These are phyloP conservation scores for Pseudopithomyces chartarum DNA, from an alignment of 2,329 filamentous ascomycete genomes.

Conservation along the genomic window DNA sequence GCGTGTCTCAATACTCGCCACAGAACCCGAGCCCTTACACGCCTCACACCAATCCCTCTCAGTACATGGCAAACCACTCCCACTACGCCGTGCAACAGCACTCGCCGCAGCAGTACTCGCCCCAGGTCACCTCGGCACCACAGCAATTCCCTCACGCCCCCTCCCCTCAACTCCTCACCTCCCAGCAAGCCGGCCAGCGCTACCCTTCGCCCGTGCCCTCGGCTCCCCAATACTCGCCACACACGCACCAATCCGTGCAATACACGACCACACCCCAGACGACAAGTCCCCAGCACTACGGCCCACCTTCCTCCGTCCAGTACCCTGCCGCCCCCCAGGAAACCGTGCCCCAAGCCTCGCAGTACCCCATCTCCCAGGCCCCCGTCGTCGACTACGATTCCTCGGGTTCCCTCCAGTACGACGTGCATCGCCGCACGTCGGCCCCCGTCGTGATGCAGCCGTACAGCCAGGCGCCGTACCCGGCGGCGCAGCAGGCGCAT, in stretches of 20 bases:
- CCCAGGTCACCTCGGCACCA: slow-evolving; percentile 5
- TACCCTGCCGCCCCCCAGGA: slow-evolving; percentile 29
- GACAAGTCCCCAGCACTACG: slow-evolving; percentile 23
- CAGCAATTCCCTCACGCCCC: slow-evolving; percentile 30
- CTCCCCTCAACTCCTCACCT: slow-evolving; percentile 34
- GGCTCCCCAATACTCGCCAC: slow-evolving; percentile 25
- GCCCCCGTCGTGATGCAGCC: slow-evolving; percentile 37
- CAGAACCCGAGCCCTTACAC: slow-evolving; percentile 33
- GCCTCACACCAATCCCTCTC: slow-evolving; percentile 20
- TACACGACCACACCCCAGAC: slow-evolving; percentile 16
- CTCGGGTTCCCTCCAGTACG: slow-evolving; percentile 25
- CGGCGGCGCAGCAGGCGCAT: slow-evolving; percentile 26
- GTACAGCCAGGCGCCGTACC: slow-evolving; percentile 29
- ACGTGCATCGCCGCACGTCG: slow-evolving; percentile 36
- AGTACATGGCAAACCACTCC: slow-evolving; percentile 25
- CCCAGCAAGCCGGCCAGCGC: slow-evolving; percentile 24
- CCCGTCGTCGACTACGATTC: slow-evolving; percentile 29
- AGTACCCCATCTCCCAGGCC: slow-evolving; percentile 31
- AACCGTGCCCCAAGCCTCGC: slow-evolving; percentile 27
- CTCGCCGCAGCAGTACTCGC: slow-evolving; percentile 12
- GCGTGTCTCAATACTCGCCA: slow-evolving; percentile 33
- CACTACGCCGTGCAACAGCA: slow-evolving; percentile 31
- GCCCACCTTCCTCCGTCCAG: slow-evolving; percentile 16
- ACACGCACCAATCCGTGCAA: slow-evolving; percentile 16
- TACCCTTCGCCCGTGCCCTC: slow-evolving; percentile 23